A percentile compares a stretch with the other conserved stretches of the same genome.
Evolutionary conservation across 129 eudicot genomes (phyloP).

Genomic region (Artemisia argyi): DNA sequence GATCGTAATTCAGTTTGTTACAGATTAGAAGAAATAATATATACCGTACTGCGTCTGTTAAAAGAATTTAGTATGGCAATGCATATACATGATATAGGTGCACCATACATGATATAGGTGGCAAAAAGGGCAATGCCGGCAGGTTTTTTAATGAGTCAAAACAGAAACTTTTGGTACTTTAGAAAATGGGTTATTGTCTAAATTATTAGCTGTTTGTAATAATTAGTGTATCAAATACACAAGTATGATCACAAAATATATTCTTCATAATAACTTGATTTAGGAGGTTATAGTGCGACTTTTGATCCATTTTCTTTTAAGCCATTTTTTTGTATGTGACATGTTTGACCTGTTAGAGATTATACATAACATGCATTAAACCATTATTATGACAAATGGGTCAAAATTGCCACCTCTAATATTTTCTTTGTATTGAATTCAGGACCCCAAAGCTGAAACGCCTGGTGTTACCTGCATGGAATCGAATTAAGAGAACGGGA

Average conservation of each 20-base stretch:
- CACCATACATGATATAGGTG: neutral
- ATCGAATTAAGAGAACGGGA: constrained; percentile 59
- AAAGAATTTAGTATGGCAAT: neutral
- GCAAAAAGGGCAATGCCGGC: neutral
- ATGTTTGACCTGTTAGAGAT: neutral
- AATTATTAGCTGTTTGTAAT: neutral
- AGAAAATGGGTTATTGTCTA: neutral
- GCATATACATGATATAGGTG: neutral
- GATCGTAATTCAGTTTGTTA: neutral
- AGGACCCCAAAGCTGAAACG: constrained; percentile 71
- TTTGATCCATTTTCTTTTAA: neutral
- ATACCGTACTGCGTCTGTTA: neutral
- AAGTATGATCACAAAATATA: no score
- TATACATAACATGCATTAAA: neutral
- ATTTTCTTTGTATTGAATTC: constrained; percentile 12
- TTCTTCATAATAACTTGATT: neutral
- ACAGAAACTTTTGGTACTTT: neutral
- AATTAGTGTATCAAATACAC: neutral
- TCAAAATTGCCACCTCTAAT: neutral
- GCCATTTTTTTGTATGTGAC: neutral
- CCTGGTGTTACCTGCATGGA: constrained; percentile 78
- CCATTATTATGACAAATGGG: neutral
- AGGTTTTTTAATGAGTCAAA: neutral
- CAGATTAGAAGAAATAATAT: neutral
- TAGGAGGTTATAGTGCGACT: neutral